Evolutionary conservation across 2,329 filamentous ascomycete genomes (phyloP), one percentile per base, ranked within the genome.

Genomic region (Xylaria sp.): DNA sequence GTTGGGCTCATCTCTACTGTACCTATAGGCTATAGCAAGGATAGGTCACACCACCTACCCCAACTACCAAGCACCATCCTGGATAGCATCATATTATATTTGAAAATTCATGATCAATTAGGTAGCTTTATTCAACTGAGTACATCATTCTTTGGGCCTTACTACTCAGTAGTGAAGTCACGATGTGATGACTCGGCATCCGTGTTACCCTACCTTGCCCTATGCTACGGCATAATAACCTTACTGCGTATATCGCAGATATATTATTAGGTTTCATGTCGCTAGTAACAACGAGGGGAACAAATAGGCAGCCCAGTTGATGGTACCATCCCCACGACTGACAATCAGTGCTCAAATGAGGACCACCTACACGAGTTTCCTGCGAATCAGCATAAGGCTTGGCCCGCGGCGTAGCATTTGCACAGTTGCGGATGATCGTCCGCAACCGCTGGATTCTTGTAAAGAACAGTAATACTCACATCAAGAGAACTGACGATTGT

Each of bases 401-500:
- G 46, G 34, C 34, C 37, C 20, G 8, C 46, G 39, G 20, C 25
- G 23, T 52, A 51, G 41, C n/a, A n/a, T 13, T 20, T 57, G 41
- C 41, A 41, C 37, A 20, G 10, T 61, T 13, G 25, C 9, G n/a
- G 9, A 48, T 15, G 8, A 34, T 25, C 39, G 13, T 44, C 44
- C 25, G 39, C 39, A 60, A 3, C 20, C 18, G 46, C 32, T 28
- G 28, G 20, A 34, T 32, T 44, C 13, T 25, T 9, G 32, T 25
- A 18, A 54, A 58, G 63, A 63, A 69, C 46, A 69, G 67, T 69
- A 69, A 66, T 62, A 25, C 32, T 50, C 54, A 28, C 28, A 25
- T 55, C 39, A 28, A 55, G 20, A 13, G 32, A 50, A 41, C 15
- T 3, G n/a, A 39, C 5, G 20, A n/a, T 51, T 50, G 41, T 20